Base-by-base conservation (phyloP, 2,329 filamentous ascomycete species). In the Ophiostoma ips region DNA sequence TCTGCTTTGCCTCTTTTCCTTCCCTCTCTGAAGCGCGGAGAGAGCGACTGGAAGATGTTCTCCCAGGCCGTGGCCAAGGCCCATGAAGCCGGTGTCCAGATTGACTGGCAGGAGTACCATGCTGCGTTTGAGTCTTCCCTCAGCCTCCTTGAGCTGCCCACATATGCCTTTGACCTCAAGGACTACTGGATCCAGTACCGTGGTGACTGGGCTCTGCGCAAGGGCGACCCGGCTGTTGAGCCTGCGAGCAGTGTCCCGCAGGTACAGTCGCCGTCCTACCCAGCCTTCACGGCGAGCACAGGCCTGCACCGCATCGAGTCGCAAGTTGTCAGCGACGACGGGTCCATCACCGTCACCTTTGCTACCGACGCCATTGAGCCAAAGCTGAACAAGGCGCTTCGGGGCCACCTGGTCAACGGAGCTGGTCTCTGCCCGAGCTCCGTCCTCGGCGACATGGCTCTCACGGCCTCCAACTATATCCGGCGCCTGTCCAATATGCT, bases 61-160 rank as follows among this genome's bases (percentile, higher is more conserved):
- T 67, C 75, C 18, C 66, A 65, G 51, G 79, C 68, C 56, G 66
- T 84, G 48, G 72, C 71, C 55, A 69, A 72, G 1, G 49, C 89
- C 0, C 78, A 84, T 63, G 66, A 67, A 3, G 72, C 71, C 11
- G 83, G 83, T 36, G 66, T 84, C 9, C 68, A 73, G 38, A 68
- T 89, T 52, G 72, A 83, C 61, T 89, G 84, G 75, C 75, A 80
- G 52, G 83, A 87, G 63, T 85, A 76, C 59, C 78, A 84, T 55
- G 67, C 73, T 49, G 66, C 69, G 52, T 73, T 73, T 53, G 58
- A 59, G 24, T 50, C 57, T 0, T 64, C 62, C 12, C 62, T 67
- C 2, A 63, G 63, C 3, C 68, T 87, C 9, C 64, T 86, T 5
- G 68, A 75, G 5, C 67, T 88, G 1, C 84, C 84, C 0, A 73